Evolutionary conservation across 169 alveolate species (phyloP).

Genomic region (Eimeria tenella): DNA sequence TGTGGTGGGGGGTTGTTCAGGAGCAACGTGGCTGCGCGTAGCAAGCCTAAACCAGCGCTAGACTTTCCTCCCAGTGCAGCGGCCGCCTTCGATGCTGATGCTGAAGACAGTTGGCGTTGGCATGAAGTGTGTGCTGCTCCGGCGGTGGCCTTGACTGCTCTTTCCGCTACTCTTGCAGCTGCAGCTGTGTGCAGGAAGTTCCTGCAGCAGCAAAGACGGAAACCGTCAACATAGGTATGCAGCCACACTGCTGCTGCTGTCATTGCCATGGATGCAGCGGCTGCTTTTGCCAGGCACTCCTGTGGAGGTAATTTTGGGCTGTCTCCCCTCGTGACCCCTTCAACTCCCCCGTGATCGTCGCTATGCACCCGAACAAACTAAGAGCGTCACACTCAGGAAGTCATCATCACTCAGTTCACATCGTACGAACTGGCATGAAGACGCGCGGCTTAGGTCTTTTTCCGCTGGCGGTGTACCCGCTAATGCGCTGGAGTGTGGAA

Average conservation of each 20-base stretch:
- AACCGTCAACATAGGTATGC: background rate
- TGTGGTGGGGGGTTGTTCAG: conserved; percentile 68
- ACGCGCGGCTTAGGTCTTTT: too few relatives aligned
- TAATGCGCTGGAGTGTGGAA: too few relatives aligned
- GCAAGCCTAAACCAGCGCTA: background rate
- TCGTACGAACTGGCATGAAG: too few relatives aligned
- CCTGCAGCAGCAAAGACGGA: background rate
- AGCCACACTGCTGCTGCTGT: conserved; percentile 14
- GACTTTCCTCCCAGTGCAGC: background rate
- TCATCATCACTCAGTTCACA: too few relatives aligned
- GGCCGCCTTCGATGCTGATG: background rate
- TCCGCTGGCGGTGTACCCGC: too few relatives aligned
- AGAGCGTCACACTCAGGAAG: too few relatives aligned
- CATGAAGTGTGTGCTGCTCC: background rate
- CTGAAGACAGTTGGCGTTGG: conserved; percentile 8
- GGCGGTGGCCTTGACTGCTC: conserved; percentile 20
- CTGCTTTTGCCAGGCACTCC: background rate
- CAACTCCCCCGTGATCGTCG: too few relatives aligned
- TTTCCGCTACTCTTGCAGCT: background rate
- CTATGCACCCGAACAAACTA: too few relatives aligned
- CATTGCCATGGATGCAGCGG: background rate
- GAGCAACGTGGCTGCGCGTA: conserved; percentile 65
- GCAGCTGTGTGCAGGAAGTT: background rate
- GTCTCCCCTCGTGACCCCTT: too few relatives aligned
- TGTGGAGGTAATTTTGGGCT: too few relatives aligned